These are phyloP conservation scores for Tephrocybe rancida DNA, from an alignment of 768 basidiomycete genomes.

Conservation along the genomic window DNA sequence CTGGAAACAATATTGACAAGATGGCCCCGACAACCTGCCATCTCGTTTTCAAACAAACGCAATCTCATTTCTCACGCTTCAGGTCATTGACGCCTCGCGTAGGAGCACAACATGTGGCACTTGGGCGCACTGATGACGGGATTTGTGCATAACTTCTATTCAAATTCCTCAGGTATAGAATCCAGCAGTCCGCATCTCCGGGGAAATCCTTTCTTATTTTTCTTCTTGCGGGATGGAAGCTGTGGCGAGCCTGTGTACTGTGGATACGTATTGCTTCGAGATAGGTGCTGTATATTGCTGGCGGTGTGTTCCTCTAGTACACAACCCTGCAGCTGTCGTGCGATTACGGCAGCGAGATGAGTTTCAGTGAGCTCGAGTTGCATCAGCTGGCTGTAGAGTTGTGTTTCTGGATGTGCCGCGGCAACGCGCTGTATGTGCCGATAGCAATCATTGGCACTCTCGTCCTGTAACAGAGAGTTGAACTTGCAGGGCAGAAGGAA, in stretches of 20 bases:
- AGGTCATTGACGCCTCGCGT: too few relatives aligned
- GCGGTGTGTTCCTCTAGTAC: background rate
- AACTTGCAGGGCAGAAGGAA: background rate
- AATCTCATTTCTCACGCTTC: too few relatives aligned
- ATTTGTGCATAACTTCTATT: too few relatives aligned
- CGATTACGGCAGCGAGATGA: conserved; percentile 2
- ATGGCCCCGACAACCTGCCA: too few relatives aligned
- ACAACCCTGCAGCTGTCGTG: background rate
- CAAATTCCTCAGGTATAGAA: conserved; percentile 7
- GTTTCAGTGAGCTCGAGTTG: conserved; percentile 1
- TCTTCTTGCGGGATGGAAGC: background rate
- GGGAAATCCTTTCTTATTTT: conserved; percentile 2
- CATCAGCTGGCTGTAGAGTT: conserved; percentile 1
- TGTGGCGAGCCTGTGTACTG: background rate
- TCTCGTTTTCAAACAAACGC: too few relatives aligned
- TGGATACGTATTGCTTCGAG: background rate
- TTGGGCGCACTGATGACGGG: too few relatives aligned
- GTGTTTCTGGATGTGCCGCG: background rate
- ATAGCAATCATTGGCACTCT: background rate
- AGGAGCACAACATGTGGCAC: too few relatives aligned
- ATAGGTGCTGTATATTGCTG: too few relatives aligned
- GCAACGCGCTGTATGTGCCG: background rate
- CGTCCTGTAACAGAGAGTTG: background rate
- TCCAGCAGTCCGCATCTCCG: background rate
- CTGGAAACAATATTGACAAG: too few relatives aligned